Conservation (phyloP, 2,329 filamentous ascomycete genomes). For the Penicillium brasilianum region DNA sequence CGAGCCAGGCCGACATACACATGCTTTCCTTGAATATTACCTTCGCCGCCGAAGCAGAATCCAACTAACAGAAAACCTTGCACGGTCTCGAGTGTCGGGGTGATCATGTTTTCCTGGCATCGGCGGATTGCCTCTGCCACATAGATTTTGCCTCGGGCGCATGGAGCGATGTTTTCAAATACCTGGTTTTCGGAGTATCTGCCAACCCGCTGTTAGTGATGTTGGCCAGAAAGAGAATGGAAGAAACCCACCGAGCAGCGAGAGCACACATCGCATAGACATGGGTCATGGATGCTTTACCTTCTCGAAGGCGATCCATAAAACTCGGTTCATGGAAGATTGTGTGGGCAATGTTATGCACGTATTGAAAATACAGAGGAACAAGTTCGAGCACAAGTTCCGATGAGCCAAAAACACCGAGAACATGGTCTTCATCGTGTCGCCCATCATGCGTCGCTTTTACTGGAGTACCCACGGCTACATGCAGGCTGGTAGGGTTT, state of each 20-base stretch:
- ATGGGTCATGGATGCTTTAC: not conserved
- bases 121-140: not conserved
- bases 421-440: not conserved
- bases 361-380: not conserved
- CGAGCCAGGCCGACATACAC: not conserved
- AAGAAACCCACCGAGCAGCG: not conserved
- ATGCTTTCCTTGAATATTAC: conserved; percentile 1
- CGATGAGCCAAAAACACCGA: not conserved
- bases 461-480: not conserved
- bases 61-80: not conserved
- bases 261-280: not conserved
- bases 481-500: not conserved
- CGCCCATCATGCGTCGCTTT: not conserved
- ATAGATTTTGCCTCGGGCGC: not conserved
- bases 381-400: not conserved
- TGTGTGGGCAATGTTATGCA: not conserved
- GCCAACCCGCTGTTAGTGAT: not conserved
- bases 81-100: not conserved
- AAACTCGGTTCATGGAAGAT: not conserved
- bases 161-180: not conserved
- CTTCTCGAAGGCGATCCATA: not conserved
- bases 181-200: not conserved
- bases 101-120: not conserved
- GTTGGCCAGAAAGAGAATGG: not conserved
- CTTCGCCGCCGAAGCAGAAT: conserved; percentile 1